These are phyloP conservation scores for Phytophthora tentaculata DNA, from an alignment of 352 stramenopile genomes.

Conservation along the genomic window DNA sequence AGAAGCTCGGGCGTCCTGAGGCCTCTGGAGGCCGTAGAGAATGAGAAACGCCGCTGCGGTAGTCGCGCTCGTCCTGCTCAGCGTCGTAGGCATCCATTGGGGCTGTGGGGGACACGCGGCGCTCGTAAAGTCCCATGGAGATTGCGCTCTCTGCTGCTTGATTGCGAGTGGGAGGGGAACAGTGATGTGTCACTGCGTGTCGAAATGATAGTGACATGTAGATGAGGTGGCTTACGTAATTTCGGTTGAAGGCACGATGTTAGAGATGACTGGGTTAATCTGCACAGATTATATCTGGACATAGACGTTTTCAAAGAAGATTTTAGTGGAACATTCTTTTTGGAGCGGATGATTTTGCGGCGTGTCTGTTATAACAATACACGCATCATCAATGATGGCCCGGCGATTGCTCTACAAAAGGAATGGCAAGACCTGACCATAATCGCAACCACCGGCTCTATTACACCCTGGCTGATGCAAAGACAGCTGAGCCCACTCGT, in stretches of 20 bases:
- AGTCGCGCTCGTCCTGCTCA: background rate
- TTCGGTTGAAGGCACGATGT: background rate
- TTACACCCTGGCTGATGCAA: background rate
- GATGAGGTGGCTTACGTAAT: constrained; percentile 4
- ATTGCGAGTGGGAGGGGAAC: constrained; percentile 16
- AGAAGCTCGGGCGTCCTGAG: background rate
- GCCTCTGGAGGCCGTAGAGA: constrained; percentile 1
- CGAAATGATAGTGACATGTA: background rate
- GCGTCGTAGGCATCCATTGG: constrained; percentile 5
- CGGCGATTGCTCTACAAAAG: constrained; percentile 5
- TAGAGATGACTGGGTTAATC: background rate
- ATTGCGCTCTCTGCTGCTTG: constrained; percentile 11
- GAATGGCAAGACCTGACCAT: background rate
- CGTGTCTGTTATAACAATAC: background rate
- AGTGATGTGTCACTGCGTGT: background rate
- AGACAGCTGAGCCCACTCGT: constrained; percentile 8
- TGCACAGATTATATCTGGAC: background rate
- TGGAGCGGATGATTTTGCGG: background rate
- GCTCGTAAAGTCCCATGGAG: constrained; percentile 20
- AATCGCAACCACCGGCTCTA: constrained; percentile 16
- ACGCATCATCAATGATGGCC: constrained; percentile 9
- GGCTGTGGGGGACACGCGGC: background rate
- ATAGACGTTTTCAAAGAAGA: background rate
- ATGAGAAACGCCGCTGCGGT: background rate
- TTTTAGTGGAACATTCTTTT: background rate